Percentiles rank a stretch among this genome's conserved stretches.
Evolutionary conservation across 768 basidiomycete species (phyloP).

Genomic region (Phaeotremella skinneri): DNA sequence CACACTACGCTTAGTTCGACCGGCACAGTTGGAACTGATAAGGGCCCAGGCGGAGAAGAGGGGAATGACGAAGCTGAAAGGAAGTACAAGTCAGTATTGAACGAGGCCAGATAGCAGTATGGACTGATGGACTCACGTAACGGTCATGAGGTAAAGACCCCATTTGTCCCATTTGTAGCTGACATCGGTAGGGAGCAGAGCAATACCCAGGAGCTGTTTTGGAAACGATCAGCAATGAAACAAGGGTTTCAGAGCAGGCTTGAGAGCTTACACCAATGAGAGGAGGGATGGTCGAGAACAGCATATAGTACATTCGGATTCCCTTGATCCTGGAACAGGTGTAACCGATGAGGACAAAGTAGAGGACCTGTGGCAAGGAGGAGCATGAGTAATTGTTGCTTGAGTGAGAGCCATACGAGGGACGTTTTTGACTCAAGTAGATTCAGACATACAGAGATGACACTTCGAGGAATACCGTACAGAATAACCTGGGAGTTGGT

Average conservation of each 20-base stretch:
- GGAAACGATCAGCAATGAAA: no score
- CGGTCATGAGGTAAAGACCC: constrained; percentile 21
- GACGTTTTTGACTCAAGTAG: no score
- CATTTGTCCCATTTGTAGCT: constrained; percentile 14
- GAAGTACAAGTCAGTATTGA: neutral
- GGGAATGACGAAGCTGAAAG: constrained; percentile 19
- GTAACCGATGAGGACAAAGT: constrained; percentile 8
- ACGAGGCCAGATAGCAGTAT: neutral
- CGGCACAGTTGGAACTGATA: constrained; percentile 31
- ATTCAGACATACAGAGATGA: neutral
- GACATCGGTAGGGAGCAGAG: constrained; percentile 15
- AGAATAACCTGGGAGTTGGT: constrained; percentile 24
- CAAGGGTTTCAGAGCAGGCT: no score
- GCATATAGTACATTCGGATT: constrained; percentile 17
- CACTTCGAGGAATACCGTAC: constrained; percentile 15
- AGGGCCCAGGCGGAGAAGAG: constrained; percentile 29
- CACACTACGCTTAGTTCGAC: constrained; percentile 36
- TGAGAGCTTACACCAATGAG: constrained; percentile 14
- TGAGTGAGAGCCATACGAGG: no score
- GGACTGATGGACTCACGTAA: constrained; percentile 21
- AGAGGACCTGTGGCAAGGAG: constrained; percentile 1
- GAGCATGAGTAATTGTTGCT: neutral
- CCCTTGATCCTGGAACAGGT: neutral
- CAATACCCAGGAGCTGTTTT: constrained; percentile 5
- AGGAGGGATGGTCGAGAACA: constrained; percentile 12